Evolutionary conservation across 495 filamentous ascomycete genomes (phyloP).

Genomic region (Arthonia radiata): DNA sequence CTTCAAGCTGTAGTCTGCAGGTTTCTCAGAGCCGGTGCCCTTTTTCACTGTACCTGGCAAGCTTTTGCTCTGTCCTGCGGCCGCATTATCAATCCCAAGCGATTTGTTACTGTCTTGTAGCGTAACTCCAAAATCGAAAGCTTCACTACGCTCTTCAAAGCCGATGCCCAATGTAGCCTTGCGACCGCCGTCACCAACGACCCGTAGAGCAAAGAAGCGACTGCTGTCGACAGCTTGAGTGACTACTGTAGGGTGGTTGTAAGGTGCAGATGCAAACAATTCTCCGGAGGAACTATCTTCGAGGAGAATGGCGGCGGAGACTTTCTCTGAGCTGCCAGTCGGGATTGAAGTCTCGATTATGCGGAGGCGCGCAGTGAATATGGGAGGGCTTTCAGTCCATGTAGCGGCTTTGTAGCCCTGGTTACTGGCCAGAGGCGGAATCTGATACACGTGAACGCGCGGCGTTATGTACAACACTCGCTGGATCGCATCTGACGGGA

Average conservation of each 20-base stretch:
- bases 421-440: slow-evolving; percentile 44
- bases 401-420: slow-evolving; percentile 46
- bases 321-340: slow-evolving; percentile 15
- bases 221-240: slow-evolving; percentile 48
- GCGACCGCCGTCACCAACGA: slow-evolving; percentile 37
- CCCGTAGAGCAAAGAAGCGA: slow-evolving; percentile 60
- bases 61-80: slow-evolving; percentile 4
- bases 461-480: slow-evolving; percentile 46
- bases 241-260: slow-evolving; percentile 29
- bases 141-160: slow-evolving; percentile 62
- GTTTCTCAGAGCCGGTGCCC: slow-evolving; percentile 9
- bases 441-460: slow-evolving; percentile 53
- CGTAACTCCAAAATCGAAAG: slow-evolving; percentile 61
- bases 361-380: slow-evolving; percentile 62
- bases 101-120: slow-evolving; percentile 44
- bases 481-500: slow-evolving; percentile 41
- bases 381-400: slow-evolving; percentile 52
- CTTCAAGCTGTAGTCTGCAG: slow-evolving; percentile 45
- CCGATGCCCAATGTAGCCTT: slow-evolving; percentile 63
- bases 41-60: slow-evolving; percentile 7
- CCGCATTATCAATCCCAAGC: slow-evolving; percentile 17
- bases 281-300: slow-evolving; percentile 44
- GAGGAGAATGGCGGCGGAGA: slow-evolving; percentile 47
- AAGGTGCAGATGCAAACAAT: slow-evolving; percentile 60
- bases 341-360: slow-evolving; percentile 47